Percentiles rank a stretch among this genome's conserved stretches.
phyloP scores from a whole-genome alignment of 306 rosid genomes.

The Acmispon strigosus region DNA sequence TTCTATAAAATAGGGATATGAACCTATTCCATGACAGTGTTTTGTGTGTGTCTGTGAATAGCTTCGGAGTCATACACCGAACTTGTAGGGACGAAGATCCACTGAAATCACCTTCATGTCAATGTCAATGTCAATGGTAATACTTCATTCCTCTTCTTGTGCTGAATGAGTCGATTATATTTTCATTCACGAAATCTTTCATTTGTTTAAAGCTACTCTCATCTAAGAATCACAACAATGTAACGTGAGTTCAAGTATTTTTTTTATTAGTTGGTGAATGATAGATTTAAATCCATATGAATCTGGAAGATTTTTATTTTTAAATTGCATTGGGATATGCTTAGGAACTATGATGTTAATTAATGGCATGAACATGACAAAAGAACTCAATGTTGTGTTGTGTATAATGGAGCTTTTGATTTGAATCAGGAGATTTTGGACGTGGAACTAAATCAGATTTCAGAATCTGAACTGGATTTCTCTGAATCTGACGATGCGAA shows the following conservation, averaged over 20 bases:
- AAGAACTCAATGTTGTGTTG: too few relatives aligned
- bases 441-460: too few relatives aligned
- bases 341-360: background rate
- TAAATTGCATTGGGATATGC: background rate
- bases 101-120: background rate
- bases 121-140: slow-evolving; percentile 23
- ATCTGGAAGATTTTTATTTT: background rate
- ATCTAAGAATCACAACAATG: background rate
- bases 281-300: too few relatives aligned
- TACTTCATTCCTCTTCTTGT: background rate
- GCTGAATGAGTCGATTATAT: background rate
- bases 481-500: too few relatives aligned
- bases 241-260: too few relatives aligned
- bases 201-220: background rate
- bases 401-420: too few relatives aligned
- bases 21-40: background rate
- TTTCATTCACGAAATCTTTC: background rate
- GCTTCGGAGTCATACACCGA: background rate
- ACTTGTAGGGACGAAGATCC: background rate
- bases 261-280: too few relatives aligned
- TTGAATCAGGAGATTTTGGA: too few relatives aligned
- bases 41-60: background rate
- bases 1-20: too few relatives aligned
- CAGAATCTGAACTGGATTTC: too few relatives aligned
- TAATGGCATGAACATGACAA: too few relatives aligned